These are phyloP conservation scores for Rhizoclosmatium sp. DNA, from an alignment of 192 early-diverging fungal species.

Conservation along the genomic window DNA sequence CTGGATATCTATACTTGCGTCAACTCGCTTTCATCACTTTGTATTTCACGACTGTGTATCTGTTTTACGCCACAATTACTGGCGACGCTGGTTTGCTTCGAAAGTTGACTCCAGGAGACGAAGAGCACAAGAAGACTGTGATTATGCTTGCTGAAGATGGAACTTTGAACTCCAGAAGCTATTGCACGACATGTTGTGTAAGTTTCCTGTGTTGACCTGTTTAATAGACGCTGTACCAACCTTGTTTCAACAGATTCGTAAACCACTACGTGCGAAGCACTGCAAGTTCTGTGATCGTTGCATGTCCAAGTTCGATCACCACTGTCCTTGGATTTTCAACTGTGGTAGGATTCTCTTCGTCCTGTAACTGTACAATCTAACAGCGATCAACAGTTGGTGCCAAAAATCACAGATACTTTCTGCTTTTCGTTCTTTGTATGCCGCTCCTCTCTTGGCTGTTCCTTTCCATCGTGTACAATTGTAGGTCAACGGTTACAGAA, in stretches of 20 bases:
- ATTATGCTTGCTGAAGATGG: constrained; percentile 73
- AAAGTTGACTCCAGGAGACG: constrained; percentile 46
- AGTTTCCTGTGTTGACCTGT: constrained; percentile 11
- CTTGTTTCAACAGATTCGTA: constrained; percentile 62
- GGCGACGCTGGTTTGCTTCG: constrained; percentile 84
- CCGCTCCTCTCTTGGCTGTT: constrained; percentile 67
- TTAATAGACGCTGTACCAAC: not conserved
- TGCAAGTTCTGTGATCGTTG: constrained; percentile 93
- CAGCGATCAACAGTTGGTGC: constrained; percentile 65
- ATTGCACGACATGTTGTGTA: constrained; percentile 86
- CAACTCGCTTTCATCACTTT: constrained; percentile 74
- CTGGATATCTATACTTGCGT: constrained; percentile 62
- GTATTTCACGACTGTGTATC: constrained; percentile 71
- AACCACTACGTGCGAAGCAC: constrained; percentile 93
- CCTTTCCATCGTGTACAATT: constrained; percentile 66
- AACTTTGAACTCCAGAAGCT: constrained; percentile 77
- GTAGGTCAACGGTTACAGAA: constrained; percentile 54
- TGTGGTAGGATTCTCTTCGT: constrained; percentile 66
- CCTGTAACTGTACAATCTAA: constrained; percentile 35
- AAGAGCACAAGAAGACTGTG: constrained; percentile 57
- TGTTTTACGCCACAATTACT: constrained; percentile 77
- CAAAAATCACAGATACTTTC: constrained; percentile 87
- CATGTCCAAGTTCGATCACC: constrained; percentile 87
- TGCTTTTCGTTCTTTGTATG: constrained; percentile 79
- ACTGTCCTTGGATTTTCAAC: constrained; percentile 98